These are phyloP conservation scores for Neobulgaria alba DNA, from an alignment of 2,329 filamentous ascomycete species.

Conservation along the genomic window DNA sequence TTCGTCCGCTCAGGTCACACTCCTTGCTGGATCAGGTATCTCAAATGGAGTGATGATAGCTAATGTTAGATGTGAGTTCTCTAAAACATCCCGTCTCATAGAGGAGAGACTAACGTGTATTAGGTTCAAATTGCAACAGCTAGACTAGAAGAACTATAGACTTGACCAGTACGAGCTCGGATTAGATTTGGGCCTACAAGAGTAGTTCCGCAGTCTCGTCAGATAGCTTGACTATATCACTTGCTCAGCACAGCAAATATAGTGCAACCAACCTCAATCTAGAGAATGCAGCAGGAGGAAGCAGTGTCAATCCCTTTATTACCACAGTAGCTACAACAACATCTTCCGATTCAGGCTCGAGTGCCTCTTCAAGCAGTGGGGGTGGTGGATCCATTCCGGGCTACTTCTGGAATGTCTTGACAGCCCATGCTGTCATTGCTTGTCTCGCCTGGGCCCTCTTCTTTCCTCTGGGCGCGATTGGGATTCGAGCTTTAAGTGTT, in stretches of 20 bases:
- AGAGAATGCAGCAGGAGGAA: constrained; percentile 40
- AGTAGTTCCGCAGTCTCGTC: constrained; percentile 39
- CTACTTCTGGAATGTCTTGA: constrained; percentile 6
- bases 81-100: not conserved
- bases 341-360: constrained; percentile 1
- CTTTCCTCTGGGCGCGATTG: constrained; percentile 51
- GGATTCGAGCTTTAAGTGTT: constrained; percentile 52
- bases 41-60: constrained; percentile 43
- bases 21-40: constrained; percentile 46
- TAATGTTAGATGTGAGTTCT: constrained; percentile 42
- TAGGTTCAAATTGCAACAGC: constrained; percentile 41
- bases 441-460: constrained; percentile 47
- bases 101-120: constrained; percentile 3
- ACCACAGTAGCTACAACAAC: constrained; percentile 3
- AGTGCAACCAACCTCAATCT: constrained; percentile 39
- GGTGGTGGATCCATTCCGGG: not conserved
- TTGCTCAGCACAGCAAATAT: constrained; percentile 37
- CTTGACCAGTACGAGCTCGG: constrained; percentile 34
- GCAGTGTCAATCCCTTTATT: constrained; percentile 20
- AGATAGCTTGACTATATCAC: constrained; percentile 33
- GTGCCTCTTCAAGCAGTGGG: no score
- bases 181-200: constrained; percentile 43
- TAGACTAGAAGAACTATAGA: constrained; percentile 45
- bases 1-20: constrained; percentile 34
- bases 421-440: constrained; percentile 50